phyloP scores from a whole-genome alignment of 768 basidiomycete species.

The Termitomyces sp. region DNA sequence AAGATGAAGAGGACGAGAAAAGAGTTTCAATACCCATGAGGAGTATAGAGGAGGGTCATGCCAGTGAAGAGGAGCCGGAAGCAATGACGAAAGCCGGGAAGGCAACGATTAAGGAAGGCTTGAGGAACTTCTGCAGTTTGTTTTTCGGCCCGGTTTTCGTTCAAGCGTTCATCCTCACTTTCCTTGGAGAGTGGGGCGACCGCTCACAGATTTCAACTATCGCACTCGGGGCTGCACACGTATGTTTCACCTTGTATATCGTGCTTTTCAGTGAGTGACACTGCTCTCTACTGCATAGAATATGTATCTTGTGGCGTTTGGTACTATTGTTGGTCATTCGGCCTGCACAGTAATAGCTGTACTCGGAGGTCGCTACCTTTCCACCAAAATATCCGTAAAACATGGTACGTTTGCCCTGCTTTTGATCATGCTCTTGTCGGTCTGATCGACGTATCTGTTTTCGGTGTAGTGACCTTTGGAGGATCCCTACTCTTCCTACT shows the following conservation, averaged over 20 bases:
- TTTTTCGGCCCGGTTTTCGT: constrained; percentile 91
- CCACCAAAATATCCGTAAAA: constrained; percentile 93
- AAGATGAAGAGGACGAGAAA: constrained; percentile 47
- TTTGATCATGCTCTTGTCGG: constrained; percentile 5
- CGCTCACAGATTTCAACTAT: constrained; percentile 97
- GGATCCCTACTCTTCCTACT: constrained; percentile 81
- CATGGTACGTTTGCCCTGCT: constrained; percentile 54
- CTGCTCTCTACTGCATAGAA: constrained; percentile 47
- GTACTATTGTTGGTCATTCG: constrained; percentile 86
- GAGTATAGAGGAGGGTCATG: constrained; percentile 66
- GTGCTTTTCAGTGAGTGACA: neutral
- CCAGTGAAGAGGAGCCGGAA: constrained; percentile 10
- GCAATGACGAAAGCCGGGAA: constrained; percentile 18
- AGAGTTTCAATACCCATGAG: constrained; percentile 57
- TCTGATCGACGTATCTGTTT: neutral
- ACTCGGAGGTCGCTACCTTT: constrained; percentile 87
- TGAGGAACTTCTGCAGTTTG: constrained; percentile 77
- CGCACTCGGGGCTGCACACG: constrained; percentile 92
- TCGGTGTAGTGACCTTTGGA: constrained; percentile 66
- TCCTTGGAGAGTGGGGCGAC: constrained; percentile 99
- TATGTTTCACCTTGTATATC: constrained; percentile 29
- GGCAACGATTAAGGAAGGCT: constrained; percentile 44
- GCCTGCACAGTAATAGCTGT: constrained; percentile 88
- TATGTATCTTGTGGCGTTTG: constrained; percentile 84
- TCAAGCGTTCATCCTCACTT: constrained; percentile 91